A percentile compares a stretch with the other conserved stretches of the same genome.
These are phyloP conservation scores for Cutaneotrichosporon cyanovorans DNA, from an alignment of 1,284 basidiomycete genomes.

Conservation along the genomic window DNA sequence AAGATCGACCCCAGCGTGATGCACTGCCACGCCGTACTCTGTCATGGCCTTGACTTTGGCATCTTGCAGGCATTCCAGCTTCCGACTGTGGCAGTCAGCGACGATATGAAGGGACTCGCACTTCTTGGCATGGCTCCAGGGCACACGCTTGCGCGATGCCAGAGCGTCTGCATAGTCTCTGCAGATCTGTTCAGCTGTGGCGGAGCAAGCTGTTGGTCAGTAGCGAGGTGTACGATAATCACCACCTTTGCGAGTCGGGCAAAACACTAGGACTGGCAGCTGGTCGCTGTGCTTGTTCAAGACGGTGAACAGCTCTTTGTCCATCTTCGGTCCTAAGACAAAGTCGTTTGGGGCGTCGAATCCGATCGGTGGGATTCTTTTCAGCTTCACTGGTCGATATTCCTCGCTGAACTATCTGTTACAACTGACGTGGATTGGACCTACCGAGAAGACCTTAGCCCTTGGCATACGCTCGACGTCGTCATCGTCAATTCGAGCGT, in stretches of 20 bases:
- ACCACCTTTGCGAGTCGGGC: conserved; percentile 78
- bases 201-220: conserved; percentile 24
- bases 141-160: conserved; percentile 51
- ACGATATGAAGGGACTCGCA: conserved; percentile 26
- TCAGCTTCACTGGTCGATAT: conserved; percentile 75
- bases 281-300: conserved; percentile 62
- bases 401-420: conserved; percentile 74
- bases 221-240: neutral
- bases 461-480: conserved; percentile 41
- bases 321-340: conserved; percentile 63
- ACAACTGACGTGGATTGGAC: no score
- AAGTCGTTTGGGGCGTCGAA: conserved; percentile 65
- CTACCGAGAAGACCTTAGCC: conserved; percentile 66
- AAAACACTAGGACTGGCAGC: conserved; percentile 78
- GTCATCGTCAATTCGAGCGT: neutral
- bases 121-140: conserved; percentile 58
- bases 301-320: conserved; percentile 63
- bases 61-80: conserved; percentile 22
- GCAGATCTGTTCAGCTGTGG: conserved; percentile 63
- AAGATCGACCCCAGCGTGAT: conserved; percentile 51
- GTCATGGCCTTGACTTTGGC: conserved; percentile 27
- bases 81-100: neutral
- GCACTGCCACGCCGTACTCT: conserved; percentile 47
- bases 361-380: conserved; percentile 58
- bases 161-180: conserved; percentile 61